Base-by-base conservation (phyloP, 176 grass and related monocot genomes). In the Cymbopogon citratus region DNA sequence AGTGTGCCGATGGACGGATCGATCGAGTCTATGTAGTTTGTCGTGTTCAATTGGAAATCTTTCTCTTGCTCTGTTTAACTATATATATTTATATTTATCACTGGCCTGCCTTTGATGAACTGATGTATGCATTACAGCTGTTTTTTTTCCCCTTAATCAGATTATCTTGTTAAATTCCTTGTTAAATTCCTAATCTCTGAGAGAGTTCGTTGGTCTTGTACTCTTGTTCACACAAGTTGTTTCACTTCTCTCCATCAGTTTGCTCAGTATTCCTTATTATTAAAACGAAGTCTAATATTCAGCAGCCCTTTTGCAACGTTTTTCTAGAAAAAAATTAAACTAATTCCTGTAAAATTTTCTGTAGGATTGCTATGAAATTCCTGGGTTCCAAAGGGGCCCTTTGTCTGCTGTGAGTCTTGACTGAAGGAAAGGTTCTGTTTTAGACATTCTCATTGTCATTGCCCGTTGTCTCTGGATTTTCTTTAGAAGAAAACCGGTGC, bases 1-100 rank as follows among this genome's bases (percentile, higher is more conserved):
- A n/a, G n/a, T n/a, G n/a, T n/a, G n/a, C n/a, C n/a, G n/a, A 70
- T 6, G 46, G 48, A 57, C 54, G 11, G 41, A 76, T 51, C 14
- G 14, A 38, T 85, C 35, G 31, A 44, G 65, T 46, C 56, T 66
- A 44, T 72, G 38, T 33, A 33, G 35, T 67, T 51, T 78, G 59
- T 77, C 73, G 11, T 73, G 74, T 82, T 68, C 73, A 2, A 82
- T 66, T 66, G 73, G 44, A 68, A 78, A 48, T 64, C 76, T 39
- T 80, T 39, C n/a, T 28, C 39, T 66, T 51, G 51, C 9, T 52
- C 49, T 52, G 19, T 39, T 71, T 21, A 19, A 25, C 54, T 36
- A 49, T 36, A 6, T 24, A 57, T 57, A 1, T 4, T 0, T 48
- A 57, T 56, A 9, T 48, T 18, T 84, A 19, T 78, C 28, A 34